These are phyloP conservation scores for Raphanus hybrid DNA, from an alignment of 441 rosid species.

Conservation along the genomic window DNA sequence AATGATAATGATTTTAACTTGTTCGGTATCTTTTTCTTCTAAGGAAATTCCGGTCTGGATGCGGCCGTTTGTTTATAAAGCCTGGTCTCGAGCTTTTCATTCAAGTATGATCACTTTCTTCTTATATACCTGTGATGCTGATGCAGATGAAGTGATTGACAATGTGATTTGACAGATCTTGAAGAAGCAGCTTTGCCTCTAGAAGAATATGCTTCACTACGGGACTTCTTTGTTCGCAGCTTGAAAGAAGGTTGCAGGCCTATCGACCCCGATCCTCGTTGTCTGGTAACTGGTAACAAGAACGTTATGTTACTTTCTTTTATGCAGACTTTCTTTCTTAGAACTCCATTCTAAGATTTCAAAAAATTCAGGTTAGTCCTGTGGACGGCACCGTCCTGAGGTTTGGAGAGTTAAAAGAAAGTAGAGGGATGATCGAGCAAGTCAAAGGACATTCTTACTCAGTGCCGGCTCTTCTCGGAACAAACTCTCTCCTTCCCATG, in stretches of 20 bases:
- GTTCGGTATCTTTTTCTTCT: constrained; percentile 31
- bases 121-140: constrained; percentile 10
- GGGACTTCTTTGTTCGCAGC: constrained; percentile 85
- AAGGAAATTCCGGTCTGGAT: constrained; percentile 89
- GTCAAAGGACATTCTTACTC: constrained; percentile 96
- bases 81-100: constrained; percentile 97
- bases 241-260: constrained; percentile 94
- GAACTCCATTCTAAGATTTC: constrained; percentile 20
- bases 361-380: constrained; percentile 73
- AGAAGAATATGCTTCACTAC: constrained; percentile 74
- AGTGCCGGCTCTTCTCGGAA: constrained; percentile 86
- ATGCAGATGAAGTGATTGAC: constrained; percentile 18
- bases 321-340: constrained; percentile 30
- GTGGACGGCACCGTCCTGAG: constrained; percentile 89
- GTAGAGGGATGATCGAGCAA: constrained; percentile 91
- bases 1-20: constrained; percentile 31
- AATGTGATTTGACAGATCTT: constrained; percentile 58
- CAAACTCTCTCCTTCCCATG: constrained; percentile 68
- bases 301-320: constrained; percentile 45
- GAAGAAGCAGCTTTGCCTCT: constrained; percentile 91
- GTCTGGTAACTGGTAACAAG: constrained; percentile 97
- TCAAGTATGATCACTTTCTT: constrained; percentile 60
- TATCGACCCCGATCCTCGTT: constrained; percentile 74
- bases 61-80: constrained; percentile 82
- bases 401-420: constrained; percentile 81